Evolutionary conservation across 2,329 filamentous ascomycete genomes (phyloP).

Genomic region (Hymenoscyphus infarciens): DNA sequence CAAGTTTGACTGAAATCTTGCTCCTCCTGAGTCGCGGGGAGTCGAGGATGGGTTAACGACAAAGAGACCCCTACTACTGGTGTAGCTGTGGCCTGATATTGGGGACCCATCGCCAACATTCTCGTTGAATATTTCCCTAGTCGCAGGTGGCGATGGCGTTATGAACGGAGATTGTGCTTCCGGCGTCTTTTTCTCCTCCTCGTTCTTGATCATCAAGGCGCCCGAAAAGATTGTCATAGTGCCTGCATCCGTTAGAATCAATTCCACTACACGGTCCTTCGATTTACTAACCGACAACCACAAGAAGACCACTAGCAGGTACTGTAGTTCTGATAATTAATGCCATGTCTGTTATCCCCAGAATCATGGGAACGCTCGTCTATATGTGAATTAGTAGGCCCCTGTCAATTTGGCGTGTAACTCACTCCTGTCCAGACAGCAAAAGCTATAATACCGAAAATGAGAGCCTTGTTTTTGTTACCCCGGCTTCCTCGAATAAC

Average conservation of each 20-base stretch:
- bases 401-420: not conserved
- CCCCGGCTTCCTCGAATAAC: conserved; percentile 26
- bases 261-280: not conserved
- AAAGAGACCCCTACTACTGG: conserved; percentile 29
- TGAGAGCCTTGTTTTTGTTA: conserved; percentile 24
- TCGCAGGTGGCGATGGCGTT: conserved; percentile 21
- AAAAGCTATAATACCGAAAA: conserved; percentile 29
- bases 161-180: conserved; percentile 35
- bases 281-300: conserved; percentile 32
- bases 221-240: conserved; percentile 29
- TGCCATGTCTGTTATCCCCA: conserved; percentile 30
- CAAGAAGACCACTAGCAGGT: conserved; percentile 31
- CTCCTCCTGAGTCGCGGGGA: conserved; percentile 25
- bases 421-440: conserved; percentile 33
- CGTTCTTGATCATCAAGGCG: conserved; percentile 24
- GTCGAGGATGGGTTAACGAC: conserved; percentile 34
- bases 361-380: conserved; percentile 34
- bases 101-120: conserved; percentile 29
- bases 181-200: conserved; percentile 27
- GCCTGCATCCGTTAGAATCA: conserved; percentile 16
- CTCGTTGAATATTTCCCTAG: conserved; percentile 26
- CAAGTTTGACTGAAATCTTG: conserved; percentile 20
- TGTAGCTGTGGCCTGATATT: conserved; percentile 23
- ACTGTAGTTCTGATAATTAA: conserved; percentile 33
- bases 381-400: conserved; percentile 23